These are phyloP conservation scores for Sugiyamaella xylanicola DNA, from an alignment of 1,139 yeast species.

Conservation along the genomic window DNA sequence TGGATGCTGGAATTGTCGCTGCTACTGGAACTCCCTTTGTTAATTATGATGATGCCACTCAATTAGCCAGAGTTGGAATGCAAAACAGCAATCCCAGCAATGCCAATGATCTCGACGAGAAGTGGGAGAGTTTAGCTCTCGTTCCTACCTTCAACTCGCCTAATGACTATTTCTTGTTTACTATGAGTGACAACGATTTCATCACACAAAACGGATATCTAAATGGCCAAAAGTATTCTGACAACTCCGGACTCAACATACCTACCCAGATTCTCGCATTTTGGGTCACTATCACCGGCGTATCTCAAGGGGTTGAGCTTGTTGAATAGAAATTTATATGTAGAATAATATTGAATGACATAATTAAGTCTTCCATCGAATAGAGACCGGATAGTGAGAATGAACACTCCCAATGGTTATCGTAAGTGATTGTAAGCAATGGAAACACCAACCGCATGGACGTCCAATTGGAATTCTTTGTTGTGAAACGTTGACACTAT, in stretches of 20 bases:
- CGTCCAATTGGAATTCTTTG: too few species aligned
- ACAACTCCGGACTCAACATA: conserved; percentile 25
- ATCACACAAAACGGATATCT: conserved; percentile 28
- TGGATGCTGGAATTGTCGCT: conserved; percentile 19
- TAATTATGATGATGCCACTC: conserved; percentile 23
- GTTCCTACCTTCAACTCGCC: conserved; percentile 24
- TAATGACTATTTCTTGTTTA: conserved; percentile 26
- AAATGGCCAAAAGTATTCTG: conserved; percentile 22
- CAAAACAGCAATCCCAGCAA: conserved; percentile 26
- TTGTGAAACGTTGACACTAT: too few species aligned
- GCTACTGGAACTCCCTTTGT: conserved; percentile 24
- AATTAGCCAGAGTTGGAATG: conserved; percentile 26
- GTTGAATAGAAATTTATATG: not conserved
- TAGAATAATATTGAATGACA: too few species aligned
- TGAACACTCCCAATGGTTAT: too few species aligned
- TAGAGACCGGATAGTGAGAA: not conserved
- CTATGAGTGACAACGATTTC: conserved; percentile 29
- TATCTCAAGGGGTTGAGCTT: conserved; percentile 15
- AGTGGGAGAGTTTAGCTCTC: conserved; percentile 29
- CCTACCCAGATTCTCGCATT: conserved; percentile 28
- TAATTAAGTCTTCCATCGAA: too few species aligned
- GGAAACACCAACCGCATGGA: too few species aligned
- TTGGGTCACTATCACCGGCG: conserved; percentile 25
- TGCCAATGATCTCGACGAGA: conserved; percentile 25
- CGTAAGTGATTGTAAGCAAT: too few species aligned